Conservation (phyloP, 2,329 filamentous ascomycete species). For the Cladosporium sp. region DNA sequence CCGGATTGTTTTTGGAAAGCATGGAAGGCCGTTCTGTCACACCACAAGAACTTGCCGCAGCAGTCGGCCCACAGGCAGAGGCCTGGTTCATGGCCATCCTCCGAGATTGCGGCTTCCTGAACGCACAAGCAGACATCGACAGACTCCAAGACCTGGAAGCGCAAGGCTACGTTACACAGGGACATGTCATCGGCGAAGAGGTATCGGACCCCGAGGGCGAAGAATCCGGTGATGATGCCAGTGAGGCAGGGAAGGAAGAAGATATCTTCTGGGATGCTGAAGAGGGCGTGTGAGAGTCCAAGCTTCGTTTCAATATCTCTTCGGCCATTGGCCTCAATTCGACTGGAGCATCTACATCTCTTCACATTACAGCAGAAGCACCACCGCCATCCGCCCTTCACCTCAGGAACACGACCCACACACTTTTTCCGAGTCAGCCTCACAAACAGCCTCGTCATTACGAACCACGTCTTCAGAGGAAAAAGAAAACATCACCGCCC, state of each 20-base stretch:
- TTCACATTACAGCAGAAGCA: too few relatives aligned
- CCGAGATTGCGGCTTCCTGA: not conserved
- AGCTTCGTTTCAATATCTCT: too few relatives aligned
- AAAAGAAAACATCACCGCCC: too few relatives aligned
- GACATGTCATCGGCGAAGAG: too few relatives aligned
- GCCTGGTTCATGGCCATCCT: not conserved
- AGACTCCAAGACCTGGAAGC: not conserved
- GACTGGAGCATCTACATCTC: too few relatives aligned
- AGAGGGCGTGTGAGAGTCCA: not conserved
- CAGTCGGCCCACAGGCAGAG: not conserved
- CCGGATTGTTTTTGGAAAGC: not conserved
- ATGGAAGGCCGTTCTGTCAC: not conserved
- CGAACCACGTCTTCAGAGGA: too few relatives aligned
- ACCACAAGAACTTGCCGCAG: not conserved
- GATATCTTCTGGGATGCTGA: constrained; percentile 3
- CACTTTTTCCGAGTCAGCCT: too few relatives aligned
- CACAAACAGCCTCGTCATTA: too few relatives aligned
- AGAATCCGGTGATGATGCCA: too few relatives aligned
- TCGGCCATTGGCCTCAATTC: too few relatives aligned
- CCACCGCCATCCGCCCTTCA: too few relatives aligned
- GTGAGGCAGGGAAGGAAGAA: not conserved
- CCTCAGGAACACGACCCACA: too few relatives aligned
- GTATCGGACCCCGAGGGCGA: not conserved
- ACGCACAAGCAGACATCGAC: not conserved
- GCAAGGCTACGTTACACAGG: not conserved